Conservation (phyloP, 2,329 filamentous ascomycete genomes). For the Thielaviopsis euricoi region DNA sequence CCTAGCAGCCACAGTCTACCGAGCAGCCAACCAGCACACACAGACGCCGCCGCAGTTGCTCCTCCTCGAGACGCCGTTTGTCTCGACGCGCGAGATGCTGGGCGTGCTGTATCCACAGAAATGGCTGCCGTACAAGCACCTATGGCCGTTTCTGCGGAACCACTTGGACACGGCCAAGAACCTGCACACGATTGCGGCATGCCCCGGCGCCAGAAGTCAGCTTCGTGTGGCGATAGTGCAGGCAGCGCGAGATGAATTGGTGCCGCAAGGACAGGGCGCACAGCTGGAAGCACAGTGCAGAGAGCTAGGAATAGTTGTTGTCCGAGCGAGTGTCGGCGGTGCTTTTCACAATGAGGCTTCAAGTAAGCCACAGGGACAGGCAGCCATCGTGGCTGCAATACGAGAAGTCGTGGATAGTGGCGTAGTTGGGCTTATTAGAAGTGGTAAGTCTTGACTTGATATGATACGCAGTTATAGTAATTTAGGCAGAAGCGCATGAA, state of each 20-base stretch:
- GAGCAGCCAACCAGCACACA: constrained; percentile 1
- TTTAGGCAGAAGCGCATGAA: not conserved
- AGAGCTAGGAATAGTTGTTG: constrained; percentile 29
- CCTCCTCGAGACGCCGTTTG: constrained; percentile 62
- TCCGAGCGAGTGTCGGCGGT: constrained; percentile 26
- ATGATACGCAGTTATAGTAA: not conserved
- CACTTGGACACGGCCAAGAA: constrained; percentile 39
- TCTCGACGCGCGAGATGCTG: constrained; percentile 54
- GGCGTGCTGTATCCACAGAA: constrained; percentile 57
- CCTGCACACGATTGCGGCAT: constrained; percentile 26
- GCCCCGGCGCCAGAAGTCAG: constrained; percentile 14
- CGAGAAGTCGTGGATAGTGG: constrained; percentile 20
- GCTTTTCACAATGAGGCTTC: constrained; percentile 43
- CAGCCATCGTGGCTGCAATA: constrained; percentile 19
- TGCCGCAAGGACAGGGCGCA: constrained; percentile 33
- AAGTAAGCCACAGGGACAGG: constrained; percentile 22
- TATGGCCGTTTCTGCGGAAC: constrained; percentile 57
- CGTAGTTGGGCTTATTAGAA: constrained; percentile 11
- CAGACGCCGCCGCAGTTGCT: constrained; percentile 25
- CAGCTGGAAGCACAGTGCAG: constrained; percentile 29
- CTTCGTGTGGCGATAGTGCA: constrained; percentile 34
- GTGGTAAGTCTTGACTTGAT: not conserved
- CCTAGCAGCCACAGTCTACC: constrained; percentile 28
- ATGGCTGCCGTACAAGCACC: constrained; percentile 62
- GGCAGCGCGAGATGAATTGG: constrained; percentile 41